Evolutionary conservation across 805 yeast genomes (phyloP).

Genomic region (Candida mattraensis): DNA sequence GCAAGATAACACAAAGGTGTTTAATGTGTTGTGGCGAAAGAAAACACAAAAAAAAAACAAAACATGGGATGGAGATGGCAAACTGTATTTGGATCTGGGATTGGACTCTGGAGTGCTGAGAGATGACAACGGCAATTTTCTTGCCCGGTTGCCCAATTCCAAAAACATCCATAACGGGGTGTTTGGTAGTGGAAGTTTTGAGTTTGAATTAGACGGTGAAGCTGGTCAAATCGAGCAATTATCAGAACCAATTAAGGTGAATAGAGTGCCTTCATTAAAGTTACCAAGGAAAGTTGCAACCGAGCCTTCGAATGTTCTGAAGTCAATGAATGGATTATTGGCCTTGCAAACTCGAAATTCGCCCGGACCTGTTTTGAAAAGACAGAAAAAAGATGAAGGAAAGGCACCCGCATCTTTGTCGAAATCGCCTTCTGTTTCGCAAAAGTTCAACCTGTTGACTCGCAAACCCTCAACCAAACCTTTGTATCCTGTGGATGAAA

Average conservation of each 20-base stretch:
- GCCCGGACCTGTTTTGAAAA: too few relatives aligned
- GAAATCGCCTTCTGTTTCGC: slow-evolving; percentile 7
- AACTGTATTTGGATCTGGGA: slow-evolving; percentile 35
- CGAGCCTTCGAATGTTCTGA: too few relatives aligned
- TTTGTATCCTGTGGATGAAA: slow-evolving; percentile 33
- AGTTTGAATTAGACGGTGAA: slow-evolving; percentile 59
- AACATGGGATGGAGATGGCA: slow-evolving; percentile 95
- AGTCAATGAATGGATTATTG: too few relatives aligned
- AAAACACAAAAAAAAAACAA: slow-evolving; percentile 75
- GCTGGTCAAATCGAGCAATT: background rate
- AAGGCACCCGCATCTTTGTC: slow-evolving; percentile 6
- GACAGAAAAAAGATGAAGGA: slow-evolving; percentile 3
- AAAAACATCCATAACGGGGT: slow-evolving; percentile 30
- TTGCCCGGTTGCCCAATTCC: slow-evolving; percentile 22
- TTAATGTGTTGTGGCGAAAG: slow-evolving; percentile 65
- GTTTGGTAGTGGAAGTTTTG: slow-evolving; percentile 55
- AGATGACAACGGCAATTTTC: slow-evolving; percentile 30
- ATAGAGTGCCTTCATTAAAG: slow-evolving; percentile 1
- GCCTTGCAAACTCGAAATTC: too few relatives aligned
- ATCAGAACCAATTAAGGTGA: slow-evolving; percentile 3
- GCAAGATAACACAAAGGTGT: slow-evolving; percentile 10
- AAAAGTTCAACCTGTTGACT: too few relatives aligned
- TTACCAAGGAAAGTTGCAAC: too few relatives aligned
- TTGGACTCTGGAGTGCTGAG: slow-evolving; percentile 24
- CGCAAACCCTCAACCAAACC: slow-evolving; percentile 30